Percentiles rank a stretch among this genome's conserved stretches.
These are phyloP conservation scores for Posidonia oceanica DNA, from an alignment of 116 monocot species.

Conservation along the genomic window DNA sequence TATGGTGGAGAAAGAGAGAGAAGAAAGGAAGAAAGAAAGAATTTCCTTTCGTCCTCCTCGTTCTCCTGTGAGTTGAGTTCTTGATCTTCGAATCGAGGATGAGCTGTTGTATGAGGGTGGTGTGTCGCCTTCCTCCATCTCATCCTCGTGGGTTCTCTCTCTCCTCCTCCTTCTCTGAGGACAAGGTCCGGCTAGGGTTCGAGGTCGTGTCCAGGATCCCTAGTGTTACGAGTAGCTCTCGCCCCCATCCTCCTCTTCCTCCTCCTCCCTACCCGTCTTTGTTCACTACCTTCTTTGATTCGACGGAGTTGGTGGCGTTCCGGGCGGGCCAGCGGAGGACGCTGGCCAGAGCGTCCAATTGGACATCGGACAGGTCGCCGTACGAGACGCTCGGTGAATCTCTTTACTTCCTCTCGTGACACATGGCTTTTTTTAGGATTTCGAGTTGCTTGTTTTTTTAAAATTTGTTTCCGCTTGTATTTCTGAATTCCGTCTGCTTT, in stretches of 20 bases:
- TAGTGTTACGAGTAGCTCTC: neutral
- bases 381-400: slow-evolving; percentile 85
- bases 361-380: slow-evolving; percentile 79
- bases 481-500: too few relatives aligned
- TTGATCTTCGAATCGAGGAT: neutral
- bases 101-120: slow-evolving; percentile 8
- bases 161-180: neutral
- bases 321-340: slow-evolving; percentile 40
- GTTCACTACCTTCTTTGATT: slow-evolving; percentile 23
- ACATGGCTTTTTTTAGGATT: neutral
- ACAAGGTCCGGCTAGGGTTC: neutral
- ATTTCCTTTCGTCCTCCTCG: neutral
- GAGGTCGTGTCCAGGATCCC: neutral
- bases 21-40: neutral
- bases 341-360: slow-evolving; percentile 60
- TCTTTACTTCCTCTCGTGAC: too few relatives aligned
- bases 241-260: neutral
- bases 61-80: neutral
- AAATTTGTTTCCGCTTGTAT: too few relatives aligned
- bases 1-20: too few relatives aligned
- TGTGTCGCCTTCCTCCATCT: slow-evolving; percentile 9
- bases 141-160: neutral
- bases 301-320: slow-evolving; percentile 22
- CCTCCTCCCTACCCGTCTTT: slow-evolving; percentile 7
- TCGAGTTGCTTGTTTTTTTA: too few relatives aligned